These are phyloP conservation scores for Lactarius indigo DNA, from an alignment of 768 basidiomycete species.

Conservation along the genomic window DNA sequence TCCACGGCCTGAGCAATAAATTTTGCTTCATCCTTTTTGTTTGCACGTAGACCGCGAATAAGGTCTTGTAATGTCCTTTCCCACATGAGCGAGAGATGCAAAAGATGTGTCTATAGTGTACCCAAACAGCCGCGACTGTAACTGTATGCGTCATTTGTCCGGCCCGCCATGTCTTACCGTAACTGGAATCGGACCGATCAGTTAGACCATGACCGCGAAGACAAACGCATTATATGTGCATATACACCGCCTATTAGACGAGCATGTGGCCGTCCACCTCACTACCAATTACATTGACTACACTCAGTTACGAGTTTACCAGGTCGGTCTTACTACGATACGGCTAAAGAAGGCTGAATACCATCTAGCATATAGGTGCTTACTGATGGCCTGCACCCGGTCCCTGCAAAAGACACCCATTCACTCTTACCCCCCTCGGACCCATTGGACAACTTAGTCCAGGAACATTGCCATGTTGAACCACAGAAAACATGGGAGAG, in stretches of 20 bases:
- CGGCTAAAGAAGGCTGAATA: neutral
- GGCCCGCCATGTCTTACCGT: neutral
- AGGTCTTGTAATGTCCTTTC: conserved; percentile 94
- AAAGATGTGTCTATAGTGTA: neutral
- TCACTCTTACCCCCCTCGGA: conserved; percentile 20
- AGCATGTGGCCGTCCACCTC: conserved; percentile 18
- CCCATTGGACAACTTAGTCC: conserved; percentile 16
- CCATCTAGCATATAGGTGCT: conserved; percentile 7
- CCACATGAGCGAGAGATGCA: conserved; percentile 62
- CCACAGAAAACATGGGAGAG: conserved; percentile 2
- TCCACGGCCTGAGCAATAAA: conserved; percentile 93
- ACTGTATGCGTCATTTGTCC: neutral
- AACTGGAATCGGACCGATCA: neutral
- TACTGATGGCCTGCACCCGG: conserved; percentile 1
- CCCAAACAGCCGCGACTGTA: neutral
- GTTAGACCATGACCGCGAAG: conserved; percentile 1
- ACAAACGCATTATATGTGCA: conserved; percentile 12
- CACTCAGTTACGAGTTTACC: conserved; percentile 19
- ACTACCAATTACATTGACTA: conserved; percentile 14
- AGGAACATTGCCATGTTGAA: conserved; percentile 2
- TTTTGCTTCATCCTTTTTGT: conserved; percentile 89
- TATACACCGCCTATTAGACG: conserved; percentile 22
- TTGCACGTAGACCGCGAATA: conserved; percentile 90
- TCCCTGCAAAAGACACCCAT: conserved; percentile 18
- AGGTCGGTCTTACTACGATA: conserved; percentile 13